These are phyloP conservation scores for Posidonia oceanica DNA, from an alignment of 116 monocot genomes.

Conservation along the genomic window DNA sequence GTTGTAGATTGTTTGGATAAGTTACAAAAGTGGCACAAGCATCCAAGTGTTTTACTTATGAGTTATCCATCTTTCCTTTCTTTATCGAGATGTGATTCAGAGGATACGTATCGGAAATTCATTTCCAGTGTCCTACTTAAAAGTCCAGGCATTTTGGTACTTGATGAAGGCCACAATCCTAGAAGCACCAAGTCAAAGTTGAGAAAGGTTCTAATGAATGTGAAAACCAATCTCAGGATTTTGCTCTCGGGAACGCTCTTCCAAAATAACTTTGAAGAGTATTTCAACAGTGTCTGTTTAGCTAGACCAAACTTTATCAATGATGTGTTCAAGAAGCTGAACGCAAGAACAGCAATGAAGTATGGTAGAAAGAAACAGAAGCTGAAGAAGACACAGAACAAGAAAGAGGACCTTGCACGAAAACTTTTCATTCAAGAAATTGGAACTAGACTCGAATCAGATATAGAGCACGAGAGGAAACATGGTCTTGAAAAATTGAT, in stretches of 20 bases:
- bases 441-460: constrained; percentile 53
- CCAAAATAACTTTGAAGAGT: constrained; percentile 83
- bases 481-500: constrained; percentile 40
- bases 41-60: constrained; percentile 54
- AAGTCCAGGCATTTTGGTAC: constrained; percentile 52
- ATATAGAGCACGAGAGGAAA: constrained; percentile 21
- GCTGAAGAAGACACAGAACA: constrained; percentile 11
- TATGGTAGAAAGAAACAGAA: constrained; percentile 5
- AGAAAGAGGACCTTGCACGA: constrained; percentile 31
- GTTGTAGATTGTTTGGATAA: constrained; percentile 39
- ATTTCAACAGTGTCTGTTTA: constrained; percentile 63
- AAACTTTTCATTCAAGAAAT: constrained; percentile 52
- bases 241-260: constrained; percentile 68
- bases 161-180: constrained; percentile 86
- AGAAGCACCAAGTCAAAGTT: constrained; percentile 76
- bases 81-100: constrained; percentile 25
- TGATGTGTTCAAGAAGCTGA: constrained; percentile 33
- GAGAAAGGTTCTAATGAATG: constrained; percentile 54
- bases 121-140: constrained; percentile 35
- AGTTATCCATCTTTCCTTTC: constrained; percentile 55
- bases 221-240: constrained; percentile 50
- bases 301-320: constrained; percentile 51
- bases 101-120: constrained; percentile 17
- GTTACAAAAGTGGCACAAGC: constrained; percentile 57
- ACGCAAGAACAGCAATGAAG: neutral